A percentile compares a stretch with the other conserved stretches of the same genome.
Conservation (phyloP, 2,329 filamentous ascomycete genomes). For the Colletotrichum tofieldiae region DNA sequence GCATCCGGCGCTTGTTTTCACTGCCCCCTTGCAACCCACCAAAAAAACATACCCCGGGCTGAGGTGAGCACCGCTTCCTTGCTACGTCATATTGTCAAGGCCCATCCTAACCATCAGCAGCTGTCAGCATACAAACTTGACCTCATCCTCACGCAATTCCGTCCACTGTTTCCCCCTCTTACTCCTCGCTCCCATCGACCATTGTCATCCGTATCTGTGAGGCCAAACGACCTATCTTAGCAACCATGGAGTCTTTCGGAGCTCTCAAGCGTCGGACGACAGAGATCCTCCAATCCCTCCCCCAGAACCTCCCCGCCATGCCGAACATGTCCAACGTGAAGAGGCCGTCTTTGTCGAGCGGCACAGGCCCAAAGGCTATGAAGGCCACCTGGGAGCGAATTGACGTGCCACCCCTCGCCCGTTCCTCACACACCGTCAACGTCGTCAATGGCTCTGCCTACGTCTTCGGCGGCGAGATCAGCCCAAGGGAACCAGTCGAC, state of each 20-base stretch:
- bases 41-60: constrained; percentile 8
- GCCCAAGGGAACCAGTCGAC: constrained; percentile 77
- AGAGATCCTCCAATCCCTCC: constrained; percentile 66
- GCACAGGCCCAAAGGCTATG: constrained; percentile 52
- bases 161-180: constrained; percentile 6
- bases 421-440: constrained; percentile 82
- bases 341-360: constrained; percentile 42
- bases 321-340: constrained; percentile 45
- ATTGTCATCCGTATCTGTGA: constrained; percentile 6
- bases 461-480: constrained; percentile 84
- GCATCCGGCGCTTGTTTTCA: constrained; percentile 21
- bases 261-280: constrained; percentile 70
- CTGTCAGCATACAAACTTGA: constrained; percentile 38
- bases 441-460: constrained; percentile 70
- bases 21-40: constrained; percentile 21
- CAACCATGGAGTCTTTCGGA: constrained; percentile 67
- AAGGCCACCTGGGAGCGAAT: constrained; percentile 76
- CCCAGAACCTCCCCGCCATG: constrained; percentile 61
- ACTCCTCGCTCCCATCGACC: background rate
- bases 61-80: constrained; percentile 28
- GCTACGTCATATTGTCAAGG: constrained; percentile 41
- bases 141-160: constrained; percentile 30
- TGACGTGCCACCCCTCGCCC: constrained; percentile 69
- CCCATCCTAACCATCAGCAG: constrained; percentile 9
- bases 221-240: background rate